Base-by-base conservation (phyloP, 495 filamentous ascomycete genomes). In the Penicillium steckii region DNA sequence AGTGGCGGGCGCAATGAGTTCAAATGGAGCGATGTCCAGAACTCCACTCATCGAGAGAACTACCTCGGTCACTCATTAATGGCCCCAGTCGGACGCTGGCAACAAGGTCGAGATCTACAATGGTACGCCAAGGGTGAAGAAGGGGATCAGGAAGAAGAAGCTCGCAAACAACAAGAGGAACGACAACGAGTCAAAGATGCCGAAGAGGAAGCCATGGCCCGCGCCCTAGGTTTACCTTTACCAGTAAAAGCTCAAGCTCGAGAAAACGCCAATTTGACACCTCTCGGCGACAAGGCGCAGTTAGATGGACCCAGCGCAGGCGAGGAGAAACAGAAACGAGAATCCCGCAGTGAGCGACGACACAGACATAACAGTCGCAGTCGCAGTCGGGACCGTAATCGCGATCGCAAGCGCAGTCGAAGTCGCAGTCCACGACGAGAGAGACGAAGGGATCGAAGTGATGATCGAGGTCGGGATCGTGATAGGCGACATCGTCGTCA, bases 61-160 rank as follows among this genome's bases (percentile, higher is more conserved):
- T 98, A 98, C 68, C 86, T 98, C 0, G 94, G 95, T 35, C 94
- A 98, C 68, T 95, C 89, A 19, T 65, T 98, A 45, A 98, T 95
- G 84, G 94, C 94, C 4, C 82, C 94, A 0, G 95, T 97, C 9
- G 94, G 94, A 9, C 89, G 94, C 44, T 98, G 95, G 94, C 91
- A 96, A 59, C 88, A 94, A 57, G 83, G 83, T n/a, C 82, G 81
- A 49, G 93, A 98, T 58, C 74, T 97, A 5, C 76, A 66, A 33
- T 97, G 94, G 94, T 97, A 97, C 57, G 84, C 92, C 3, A 93
- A 89, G 65, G 77, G 74, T 12, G 82, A 90, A 18, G 70, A 62
- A 4, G 61, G 69, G 5, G 64, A 67, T n/a, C 80, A 85, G 17
- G 84, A 86, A 43, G 82, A 89, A 52, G 76, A 73, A 43, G 74